These are phyloP conservation scores for Amanita jacksonii DNA, from an alignment of 768 basidiomycete species.

Conservation along the genomic window DNA sequence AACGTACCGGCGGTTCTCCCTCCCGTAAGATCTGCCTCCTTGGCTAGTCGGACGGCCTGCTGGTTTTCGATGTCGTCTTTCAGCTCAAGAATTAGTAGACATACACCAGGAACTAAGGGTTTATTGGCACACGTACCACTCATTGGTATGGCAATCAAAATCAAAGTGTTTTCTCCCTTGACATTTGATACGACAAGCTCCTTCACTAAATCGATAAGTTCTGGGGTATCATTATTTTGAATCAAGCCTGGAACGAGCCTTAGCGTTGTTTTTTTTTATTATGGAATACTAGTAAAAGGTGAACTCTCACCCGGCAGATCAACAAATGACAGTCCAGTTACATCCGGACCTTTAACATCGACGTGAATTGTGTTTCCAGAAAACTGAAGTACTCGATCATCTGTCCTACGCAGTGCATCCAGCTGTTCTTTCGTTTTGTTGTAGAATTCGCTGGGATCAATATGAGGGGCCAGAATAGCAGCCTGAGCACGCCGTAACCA, in stretches of 20 bases:
- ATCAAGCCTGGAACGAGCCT: slow-evolving; percentile 59
- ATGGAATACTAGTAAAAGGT: slow-evolving; percentile 8
- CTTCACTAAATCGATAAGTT: slow-evolving; percentile 35
- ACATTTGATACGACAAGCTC: slow-evolving; percentile 41
- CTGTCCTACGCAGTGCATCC: slow-evolving; percentile 3
- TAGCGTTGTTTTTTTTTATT: slow-evolving; percentile 12
- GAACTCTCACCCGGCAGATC: slow-evolving; percentile 41
- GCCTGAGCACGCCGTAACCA: slow-evolving; percentile 51
- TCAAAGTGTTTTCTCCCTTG: slow-evolving; percentile 39
- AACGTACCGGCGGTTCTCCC: slow-evolving; percentile 51
- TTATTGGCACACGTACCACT: slow-evolving; percentile 38
- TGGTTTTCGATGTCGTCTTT: slow-evolving; percentile 60
- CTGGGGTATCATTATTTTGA: slow-evolving; percentile 34
- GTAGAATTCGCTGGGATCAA: slow-evolving; percentile 17
- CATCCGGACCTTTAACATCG: slow-evolving; percentile 31
- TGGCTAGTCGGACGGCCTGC: slow-evolving; percentile 44
- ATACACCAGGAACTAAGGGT: no score
- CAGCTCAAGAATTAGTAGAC: no score
- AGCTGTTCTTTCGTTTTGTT: slow-evolving; percentile 19
- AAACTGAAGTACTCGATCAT: slow-evolving; percentile 19
- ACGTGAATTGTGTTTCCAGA: slow-evolving; percentile 43
- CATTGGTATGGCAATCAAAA: slow-evolving; percentile 60
- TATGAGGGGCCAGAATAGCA: slow-evolving; percentile 40
- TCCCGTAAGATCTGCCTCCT: slow-evolving; percentile 40
- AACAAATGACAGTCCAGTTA: slow-evolving; percentile 41